Conservation (phyloP, 148 eudicot species). For the Chenopodium formosanum region DNA sequence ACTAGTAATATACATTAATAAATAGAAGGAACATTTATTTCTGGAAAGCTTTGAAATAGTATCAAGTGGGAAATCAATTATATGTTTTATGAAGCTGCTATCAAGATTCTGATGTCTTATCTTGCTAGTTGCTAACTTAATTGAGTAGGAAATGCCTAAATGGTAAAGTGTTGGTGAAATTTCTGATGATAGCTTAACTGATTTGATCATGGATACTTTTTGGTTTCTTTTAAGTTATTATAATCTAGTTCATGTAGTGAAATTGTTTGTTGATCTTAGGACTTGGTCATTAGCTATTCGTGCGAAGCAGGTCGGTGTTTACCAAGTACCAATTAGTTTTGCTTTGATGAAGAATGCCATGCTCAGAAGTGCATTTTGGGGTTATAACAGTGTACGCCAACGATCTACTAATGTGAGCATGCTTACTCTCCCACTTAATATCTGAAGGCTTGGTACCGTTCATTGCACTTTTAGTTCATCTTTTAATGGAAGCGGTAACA, state of each 20-base stretch:
- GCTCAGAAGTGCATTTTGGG: constrained; percentile 59
- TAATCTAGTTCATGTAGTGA: neutral
- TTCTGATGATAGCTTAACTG: neutral
- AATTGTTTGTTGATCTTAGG: constrained; percentile 13
- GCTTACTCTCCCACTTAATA: constrained; percentile 20
- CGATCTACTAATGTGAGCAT: constrained; percentile 32
- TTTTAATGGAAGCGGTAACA: constrained; percentile 77
- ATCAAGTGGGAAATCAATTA: neutral
- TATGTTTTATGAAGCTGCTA: neutral
- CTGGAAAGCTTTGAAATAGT: neutral
- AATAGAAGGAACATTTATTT: neutral
- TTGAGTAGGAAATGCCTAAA: neutral
- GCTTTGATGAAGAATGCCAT: constrained; percentile 37
- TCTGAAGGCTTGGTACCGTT: constrained; percentile 41
- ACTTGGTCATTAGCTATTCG: constrained; percentile 45
- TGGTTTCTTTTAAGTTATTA: neutral
- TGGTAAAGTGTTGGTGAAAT: neutral
- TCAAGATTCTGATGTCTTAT: constrained; percentile 7
- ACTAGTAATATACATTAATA: neutral
- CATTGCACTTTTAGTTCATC: constrained; percentile 74
- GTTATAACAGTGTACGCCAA: constrained; percentile 35
- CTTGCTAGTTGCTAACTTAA: neutral
- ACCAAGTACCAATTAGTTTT: constrained; percentile 38
- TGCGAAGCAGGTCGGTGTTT: constrained; percentile 50
- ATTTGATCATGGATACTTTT: neutral